Evolutionary conservation across 2,329 filamentous ascomycete genomes (phyloP), one percentile per base, ranked within the genome.

Genomic region (Lojkania enalia): DNA sequence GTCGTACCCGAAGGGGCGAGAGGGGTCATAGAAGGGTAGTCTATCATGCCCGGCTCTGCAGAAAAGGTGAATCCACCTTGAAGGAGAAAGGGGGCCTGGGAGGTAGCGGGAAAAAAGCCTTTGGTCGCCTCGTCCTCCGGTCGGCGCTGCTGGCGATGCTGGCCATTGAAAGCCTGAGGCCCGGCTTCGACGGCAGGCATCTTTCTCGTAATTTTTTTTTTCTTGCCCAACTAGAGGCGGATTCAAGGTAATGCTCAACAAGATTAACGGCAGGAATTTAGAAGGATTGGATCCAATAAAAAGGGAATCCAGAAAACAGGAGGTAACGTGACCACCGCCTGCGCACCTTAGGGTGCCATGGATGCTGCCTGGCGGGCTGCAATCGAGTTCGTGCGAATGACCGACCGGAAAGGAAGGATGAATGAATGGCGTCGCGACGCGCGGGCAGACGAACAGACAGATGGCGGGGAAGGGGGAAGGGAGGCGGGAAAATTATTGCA

Each of bases 61-160:
- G 64, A 67, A 41, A 63, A 67, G 33, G 57, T 55, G 49, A 69
- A 70, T 53, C 52, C 52, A 58, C 58, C 60, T 63, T 68, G 65
- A 27, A 43, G 48, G 13, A 40, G 45, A 39, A 32, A 49, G 43
- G 42, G 49, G 32, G 46, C 45, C 35, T 52, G 50, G 6, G 46
- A 40, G 2, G 45, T 39, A 16, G 49, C 45, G 30, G 59, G 48
- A 39, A 52, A 48, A 39, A 61, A 67, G 39, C 50, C 54, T 42
- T 56, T 63, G 40, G 52, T 46, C 42, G 60, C 54, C 51, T 55
- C 58, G 58, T 63, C 60, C 29, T 68, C 58, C 51, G 49, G 54
- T 58, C 60, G 60, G 59, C 58, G 64, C 50, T 63, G 63, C 53
- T 64, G 62, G 54, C 63, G 62, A 45, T 54, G 62, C 51, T 63